phyloP scores from a whole-genome alignment of 345 rosid species.

The Capsella bursapastoris region DNA sequence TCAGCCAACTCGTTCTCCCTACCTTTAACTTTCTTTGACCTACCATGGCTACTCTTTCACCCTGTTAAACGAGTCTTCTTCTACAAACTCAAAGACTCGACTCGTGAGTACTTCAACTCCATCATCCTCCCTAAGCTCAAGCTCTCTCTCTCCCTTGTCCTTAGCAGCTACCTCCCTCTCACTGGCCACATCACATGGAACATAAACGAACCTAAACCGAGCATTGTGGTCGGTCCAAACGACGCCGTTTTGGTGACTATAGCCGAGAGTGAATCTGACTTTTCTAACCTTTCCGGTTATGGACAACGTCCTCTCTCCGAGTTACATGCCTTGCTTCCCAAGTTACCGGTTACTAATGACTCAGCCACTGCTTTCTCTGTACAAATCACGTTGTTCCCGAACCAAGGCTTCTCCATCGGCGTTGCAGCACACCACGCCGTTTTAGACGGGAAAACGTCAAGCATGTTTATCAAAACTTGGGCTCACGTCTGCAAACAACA shows the following conservation, averaged over 20 bases:
- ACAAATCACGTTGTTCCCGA: slow-evolving; percentile 48
- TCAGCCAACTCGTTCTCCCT: slow-evolving; percentile 33
- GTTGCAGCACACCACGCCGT: slow-evolving; percentile 38
- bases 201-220: slow-evolving; percentile 33
- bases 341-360: slow-evolving; percentile 23
- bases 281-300: slow-evolving; percentile 34
- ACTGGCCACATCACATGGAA: slow-evolving; percentile 44
- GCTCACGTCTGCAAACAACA: slow-evolving; percentile 42
- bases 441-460: slow-evolving; percentile 40
- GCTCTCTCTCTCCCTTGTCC: slow-evolving; percentile 47
- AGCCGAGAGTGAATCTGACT: slow-evolving; percentile 36
- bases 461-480: slow-evolving; percentile 48
- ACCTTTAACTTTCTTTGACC: slow-evolving; percentile 45
- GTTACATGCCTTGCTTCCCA: slow-evolving; percentile 40
- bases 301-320: slow-evolving; percentile 8
- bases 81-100: slow-evolving; percentile 41
- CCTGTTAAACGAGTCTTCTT: slow-evolving; percentile 47
- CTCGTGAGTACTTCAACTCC: slow-evolving; percentile 35
- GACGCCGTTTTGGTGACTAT: slow-evolving; percentile 44
- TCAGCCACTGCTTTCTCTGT: slow-evolving; percentile 20
- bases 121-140: slow-evolving; percentile 49
- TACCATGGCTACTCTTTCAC: slow-evolving; percentile 36
- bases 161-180: slow-evolving; percentile 47
- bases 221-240: slow-evolving; percentile 28
- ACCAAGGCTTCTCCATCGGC: slow-evolving; percentile 46